Base-by-base conservation (phyloP, 2,329 filamentous ascomycete species). In the Aspergillus ruber region DNA sequence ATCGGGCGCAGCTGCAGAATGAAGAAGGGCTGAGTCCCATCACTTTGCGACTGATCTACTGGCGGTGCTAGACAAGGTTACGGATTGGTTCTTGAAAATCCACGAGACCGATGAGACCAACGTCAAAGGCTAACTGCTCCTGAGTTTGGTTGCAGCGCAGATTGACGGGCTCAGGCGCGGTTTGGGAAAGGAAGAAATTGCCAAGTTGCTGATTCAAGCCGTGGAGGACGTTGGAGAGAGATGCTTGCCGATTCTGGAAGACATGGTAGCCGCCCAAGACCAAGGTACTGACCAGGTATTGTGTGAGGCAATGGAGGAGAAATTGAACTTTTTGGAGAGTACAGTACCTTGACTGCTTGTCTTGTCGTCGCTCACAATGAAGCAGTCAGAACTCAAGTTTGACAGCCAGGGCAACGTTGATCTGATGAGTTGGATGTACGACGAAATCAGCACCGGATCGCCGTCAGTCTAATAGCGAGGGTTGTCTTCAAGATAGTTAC, bases 81-180 rank as follows among this genome's bases (percentile, higher is more conserved):
- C 65, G 33, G 43, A 43, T 0, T 79, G 73, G 72, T 56, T 56
- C 1, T 56, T 75, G 40, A 51, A 55, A 5, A 65, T 62, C 7
- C 64, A 81, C n/a, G 53, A 68, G 41, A 67, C 66, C 0, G 79
- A 77, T 1, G 77, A 81, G 59, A 80, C 77, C 0, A 82, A 81
- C 46, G 62, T 76, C 17, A 82, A 81, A 52, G 74, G 75, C 0
- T 74, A 74, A 36, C 43, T 82, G 15, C 66, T 80, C 10, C 50
- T 64, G 1, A 58, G 57, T 7, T 54, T 73, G 10, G 54, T 77
- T 1, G 54, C 54, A 4, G 66, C 69, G 0, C 69, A 79, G 39
- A 63, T 80, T 0, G 63, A 74, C 3, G 72, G 64, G 0, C 58
- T 77, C 1, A 59, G 67, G 49, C 57, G 55, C 3, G 71, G 74